Base-by-base conservation (phyloP, 257 asterid genomes). In the Scutellaria baicalensis region DNA sequence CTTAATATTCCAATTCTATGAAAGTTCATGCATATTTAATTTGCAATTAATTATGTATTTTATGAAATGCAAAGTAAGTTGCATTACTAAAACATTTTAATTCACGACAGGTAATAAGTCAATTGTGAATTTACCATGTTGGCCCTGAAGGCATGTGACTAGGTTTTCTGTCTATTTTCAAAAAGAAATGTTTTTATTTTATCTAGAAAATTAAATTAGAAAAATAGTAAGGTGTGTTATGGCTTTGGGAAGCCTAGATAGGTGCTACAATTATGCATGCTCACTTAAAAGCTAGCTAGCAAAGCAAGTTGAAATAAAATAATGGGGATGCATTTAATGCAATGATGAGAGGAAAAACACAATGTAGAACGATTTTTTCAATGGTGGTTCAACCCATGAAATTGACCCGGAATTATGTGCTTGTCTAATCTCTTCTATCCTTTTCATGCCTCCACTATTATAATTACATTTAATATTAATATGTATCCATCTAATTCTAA, bases 211-310 rank as follows among this genome's bases (percentile, higher is more conserved):
- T n/a, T n/a, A n/a, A 40, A 1, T 33, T 33, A 17, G 56, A 47
- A 73, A 11, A 52, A 1, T 69, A 42, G 11, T 8, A 9, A 42
- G 17, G 42, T 5, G 61, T 64, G 77, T 69, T 48, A 31, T 48
- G 73, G 48, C 77, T 78, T 78, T 80, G 74, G 84, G 90, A 71
- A 79, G 79, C 84, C 85, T 77, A 70, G 42, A 62, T 69, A 54
- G 80, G 49, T 70, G 78, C 68, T 74, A 71, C 58, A 78, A 82
- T 70, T 73, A 75, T 71, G 68, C 48, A 73, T 54, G 68, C 71
- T 66, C 65, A 59, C 58, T 62, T 17, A 63, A 75, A 77, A 56
- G 6, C n/a, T n/a, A n/a, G n/a, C n/a, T n/a, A n/a, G n/a, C 0
- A 3, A 27, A 27, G 33, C 33, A 27, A 27, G 33, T 49, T 70